Evolutionary conservation across 768 basidiomycete species (phyloP).

Genomic region (Termitomyces sp.): DNA sequence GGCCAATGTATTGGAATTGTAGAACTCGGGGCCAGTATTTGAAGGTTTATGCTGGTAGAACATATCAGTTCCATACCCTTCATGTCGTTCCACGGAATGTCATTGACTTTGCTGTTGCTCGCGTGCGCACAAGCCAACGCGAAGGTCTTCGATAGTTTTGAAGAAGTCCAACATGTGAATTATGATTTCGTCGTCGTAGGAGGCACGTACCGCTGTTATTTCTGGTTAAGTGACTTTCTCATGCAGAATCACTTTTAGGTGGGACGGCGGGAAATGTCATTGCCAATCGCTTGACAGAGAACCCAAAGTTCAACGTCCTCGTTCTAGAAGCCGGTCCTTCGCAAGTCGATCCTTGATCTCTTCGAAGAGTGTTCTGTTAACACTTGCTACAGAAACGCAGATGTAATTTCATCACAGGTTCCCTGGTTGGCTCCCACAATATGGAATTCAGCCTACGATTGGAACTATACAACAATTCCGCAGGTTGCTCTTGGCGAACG

Average conservation of each 20-base stretch:
- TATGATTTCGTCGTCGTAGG: conserved; percentile 24
- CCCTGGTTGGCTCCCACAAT: conserved; percentile 14
- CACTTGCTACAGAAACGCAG: not conserved
- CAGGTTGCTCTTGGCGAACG: conserved; percentile 24
- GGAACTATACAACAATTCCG: conserved; percentile 34
- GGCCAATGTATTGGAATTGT: not conserved
- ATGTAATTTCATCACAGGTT: conserved; percentile 1
- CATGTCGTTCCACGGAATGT: not conserved
- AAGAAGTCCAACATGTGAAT: not conserved
- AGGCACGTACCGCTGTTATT: conserved; percentile 6
- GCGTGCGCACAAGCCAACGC: not conserved
- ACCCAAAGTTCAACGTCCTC: conserved; percentile 11
- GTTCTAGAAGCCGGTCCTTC: conserved; percentile 17
- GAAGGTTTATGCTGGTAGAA: not conserved
- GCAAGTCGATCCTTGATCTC: conserved; percentile 2
- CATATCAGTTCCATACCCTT: not conserved
- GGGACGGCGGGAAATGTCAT: conserved; percentile 20
- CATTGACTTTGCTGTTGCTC: not conserved
- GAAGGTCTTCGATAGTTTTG: not conserved
- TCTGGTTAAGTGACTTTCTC: not conserved
- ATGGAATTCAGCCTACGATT: conserved; percentile 20
- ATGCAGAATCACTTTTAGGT: conserved; percentile 1
- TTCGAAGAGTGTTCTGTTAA: not conserved
- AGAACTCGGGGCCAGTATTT: not conserved
- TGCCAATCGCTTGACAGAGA: conserved; percentile 17